Conservation (phyloP, 805 yeast species). For the Metschnikowia orientalis region DNA sequence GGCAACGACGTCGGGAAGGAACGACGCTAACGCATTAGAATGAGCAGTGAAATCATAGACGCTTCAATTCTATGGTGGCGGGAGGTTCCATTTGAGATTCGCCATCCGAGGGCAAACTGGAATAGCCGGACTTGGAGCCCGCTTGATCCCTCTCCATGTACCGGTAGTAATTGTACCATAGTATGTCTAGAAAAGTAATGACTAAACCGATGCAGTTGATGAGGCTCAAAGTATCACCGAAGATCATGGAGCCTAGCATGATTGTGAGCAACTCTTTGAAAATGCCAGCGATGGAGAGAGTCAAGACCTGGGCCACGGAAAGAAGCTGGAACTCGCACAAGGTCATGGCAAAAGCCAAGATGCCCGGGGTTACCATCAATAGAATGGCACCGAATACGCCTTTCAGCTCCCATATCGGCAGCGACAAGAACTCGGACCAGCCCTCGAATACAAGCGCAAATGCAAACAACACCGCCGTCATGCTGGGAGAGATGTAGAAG, state of each 20-base stretch:
- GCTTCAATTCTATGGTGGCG: slow-evolving; percentile 15
- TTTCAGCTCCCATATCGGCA: slow-evolving; percentile 61
- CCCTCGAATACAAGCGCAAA: slow-evolving; percentile 73
- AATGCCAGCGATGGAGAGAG: slow-evolving; percentile 86
- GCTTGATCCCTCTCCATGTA: slow-evolving; percentile 21
- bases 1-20: no score
- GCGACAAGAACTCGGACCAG: slow-evolving; percentile 43
- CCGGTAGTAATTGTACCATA: slow-evolving; percentile 76
- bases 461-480: slow-evolving; percentile 58
- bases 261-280: slow-evolving; percentile 90
- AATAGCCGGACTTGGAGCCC: slow-evolving; percentile 8
- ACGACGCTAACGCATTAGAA: no score
- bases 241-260: slow-evolving; percentile 58
- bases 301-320: slow-evolving; percentile 76
- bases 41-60: slow-evolving; percentile 8
- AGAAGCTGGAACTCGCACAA: slow-evolving; percentile 80
- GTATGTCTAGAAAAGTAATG: slow-evolving; percentile 72
- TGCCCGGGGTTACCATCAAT: slow-evolving; percentile 73
- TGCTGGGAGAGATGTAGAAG: slow-evolving; percentile 77
- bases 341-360: slow-evolving; percentile 86
- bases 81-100: slow-evolving; percentile 9
- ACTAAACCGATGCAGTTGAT: slow-evolving; percentile 71
- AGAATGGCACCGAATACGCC: slow-evolving; percentile 54
- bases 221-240: slow-evolving; percentile 65
- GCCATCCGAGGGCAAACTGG: slow-evolving; percentile 9